Percentiles rank a stretch among this genome's conserved stretches.
Evolutionary conservation across 495 filamentous ascomycete genomes (phyloP).

Genomic region (Copromyces sp.): DNA sequence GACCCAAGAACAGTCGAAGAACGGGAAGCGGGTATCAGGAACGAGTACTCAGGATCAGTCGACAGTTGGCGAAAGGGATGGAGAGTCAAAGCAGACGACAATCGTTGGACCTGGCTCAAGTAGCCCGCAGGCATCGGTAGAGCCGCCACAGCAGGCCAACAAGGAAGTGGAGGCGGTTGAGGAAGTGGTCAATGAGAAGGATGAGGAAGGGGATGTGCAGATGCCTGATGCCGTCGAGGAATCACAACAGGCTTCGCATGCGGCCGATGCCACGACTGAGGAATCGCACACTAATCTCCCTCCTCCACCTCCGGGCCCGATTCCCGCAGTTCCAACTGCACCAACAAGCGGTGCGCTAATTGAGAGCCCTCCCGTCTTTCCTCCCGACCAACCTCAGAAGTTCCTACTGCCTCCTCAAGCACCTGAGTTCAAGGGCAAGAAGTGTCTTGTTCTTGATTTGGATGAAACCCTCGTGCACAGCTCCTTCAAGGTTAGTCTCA

Average conservation of each 20-base stretch:
- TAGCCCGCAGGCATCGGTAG: conserved; percentile 36
- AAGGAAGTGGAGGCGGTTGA: conserved; percentile 17
- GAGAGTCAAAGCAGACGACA: conserved; percentile 38
- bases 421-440: conserved; percentile 70
- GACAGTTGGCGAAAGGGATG: conserved; percentile 31
- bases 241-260: conserved; percentile 9
- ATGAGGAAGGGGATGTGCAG: conserved; percentile 50
- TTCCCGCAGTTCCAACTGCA: conserved; percentile 23
- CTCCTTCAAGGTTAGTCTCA: conserved; percentile 78
- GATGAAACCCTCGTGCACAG: conserved; percentile 99
- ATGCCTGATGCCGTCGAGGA: conserved; percentile 46
- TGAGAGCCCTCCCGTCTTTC: conserved; percentile 22
- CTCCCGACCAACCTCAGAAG: conserved; percentile 41
- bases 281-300: conserved; percentile 39
- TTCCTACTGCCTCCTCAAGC: conserved; percentile 71
- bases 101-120: conserved; percentile 24
- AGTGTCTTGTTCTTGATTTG: conserved; percentile 91
- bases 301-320: conserved; percentile 49
- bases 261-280: conserved; percentile 12
- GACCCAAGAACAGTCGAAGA: conserved; percentile 23
- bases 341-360: conserved; percentile 12
- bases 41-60: conserved; percentile 34
- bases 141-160: conserved; percentile 23
- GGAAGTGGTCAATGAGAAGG: conserved; percentile 20
- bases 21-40: conserved; percentile 34